Base-by-base conservation (phyloP, 164 flowering plant species). In the Magnolia kwangsiensis region DNA sequence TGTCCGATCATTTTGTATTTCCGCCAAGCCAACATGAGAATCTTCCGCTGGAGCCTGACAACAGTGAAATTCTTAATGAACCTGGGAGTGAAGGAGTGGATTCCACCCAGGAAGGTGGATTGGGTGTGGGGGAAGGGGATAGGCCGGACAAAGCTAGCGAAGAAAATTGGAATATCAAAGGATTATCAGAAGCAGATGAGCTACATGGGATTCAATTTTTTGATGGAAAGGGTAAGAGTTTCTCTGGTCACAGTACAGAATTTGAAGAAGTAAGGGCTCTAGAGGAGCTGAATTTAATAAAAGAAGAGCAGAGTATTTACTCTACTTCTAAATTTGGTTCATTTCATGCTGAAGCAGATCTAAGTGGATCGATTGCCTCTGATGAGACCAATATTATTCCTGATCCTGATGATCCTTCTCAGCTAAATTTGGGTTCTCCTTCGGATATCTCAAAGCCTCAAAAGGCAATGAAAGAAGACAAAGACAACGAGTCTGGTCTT, bases 1-100 rank as follows among this genome's bases (percentile, higher is more conserved):
- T 92, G 98, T 96, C 99, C 49, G 82, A 85, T 61, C 99, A 94
- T 84, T 96, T 96, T 84, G 89, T 90, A 37, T 93, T 91, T 79
- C 99, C 99, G 19, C 93, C 94, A 7, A 88, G 78, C 72, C 83
- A 88, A 80, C 92, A 89, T 81, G 94, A 90, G 81, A 91, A 91
- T 77, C 77, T 91, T 65, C 93, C 90, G 2, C 1, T 88, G 76
- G 89, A 81, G 23, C 75, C 87, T 71, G 87, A 83, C 20, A 73
- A 31, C 29, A 72, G 55, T 78, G 86, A 87, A 82, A 82, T 85
- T 70, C 73, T n/a, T 66, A 76, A 80, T 73, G 87, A 86, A 78
- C 55, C 77, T 2, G 83, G 68, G 45, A 81, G 61, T 69, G 86
- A 85, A 74, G 77, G 66, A 51, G 63, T 21, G 21, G 74, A 14